Percentiles rank a stretch among this genome's conserved stretches.
phyloP scores from a whole-genome alignment of 768 basidiomycete species.

The Xerocomellus dryophilus region DNA sequence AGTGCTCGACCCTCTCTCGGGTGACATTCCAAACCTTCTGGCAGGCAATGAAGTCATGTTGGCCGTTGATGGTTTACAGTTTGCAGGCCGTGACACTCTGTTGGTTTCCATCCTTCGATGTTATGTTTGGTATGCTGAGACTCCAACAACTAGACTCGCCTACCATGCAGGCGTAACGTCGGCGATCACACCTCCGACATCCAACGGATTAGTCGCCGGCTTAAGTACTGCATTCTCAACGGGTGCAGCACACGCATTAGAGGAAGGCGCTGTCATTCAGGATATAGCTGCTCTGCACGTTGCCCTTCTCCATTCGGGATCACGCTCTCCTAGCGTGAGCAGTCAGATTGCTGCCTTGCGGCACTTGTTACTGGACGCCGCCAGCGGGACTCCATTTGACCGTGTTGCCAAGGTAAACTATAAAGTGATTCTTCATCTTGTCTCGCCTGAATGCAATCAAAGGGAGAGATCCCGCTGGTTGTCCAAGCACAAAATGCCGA shows the following conservation, averaged over 20 bases:
- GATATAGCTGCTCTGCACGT: constrained; percentile 63
- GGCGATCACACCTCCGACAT: constrained; percentile 56
- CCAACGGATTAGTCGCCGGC: constrained; percentile 51
- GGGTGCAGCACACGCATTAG: constrained; percentile 53
- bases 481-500: constrained; percentile 76
- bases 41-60: constrained; percentile 42
- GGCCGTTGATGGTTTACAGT: constrained; percentile 74
- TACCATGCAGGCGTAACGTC: constrained; percentile 64
- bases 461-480: constrained; percentile 75
- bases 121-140: background rate
- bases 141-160: constrained; percentile 48
- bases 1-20: constrained; percentile 43
- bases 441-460: background rate
- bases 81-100: constrained; percentile 57
- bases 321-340: constrained; percentile 56
- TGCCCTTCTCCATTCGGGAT: constrained; percentile 44
- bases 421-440: background rate
- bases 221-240: constrained; percentile 58
- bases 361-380: constrained; percentile 48
- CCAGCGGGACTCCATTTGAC: constrained; percentile 32
- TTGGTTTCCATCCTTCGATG: constrained; percentile 28
- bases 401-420: constrained; percentile 43
- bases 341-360: constrained; percentile 78
- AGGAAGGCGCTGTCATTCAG: constrained; percentile 57
- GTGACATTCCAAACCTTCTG: constrained; percentile 34